Base-by-base conservation (phyloP, 202 grass and related monocot species). In the Dendrocalamus latiflorus region DNA sequence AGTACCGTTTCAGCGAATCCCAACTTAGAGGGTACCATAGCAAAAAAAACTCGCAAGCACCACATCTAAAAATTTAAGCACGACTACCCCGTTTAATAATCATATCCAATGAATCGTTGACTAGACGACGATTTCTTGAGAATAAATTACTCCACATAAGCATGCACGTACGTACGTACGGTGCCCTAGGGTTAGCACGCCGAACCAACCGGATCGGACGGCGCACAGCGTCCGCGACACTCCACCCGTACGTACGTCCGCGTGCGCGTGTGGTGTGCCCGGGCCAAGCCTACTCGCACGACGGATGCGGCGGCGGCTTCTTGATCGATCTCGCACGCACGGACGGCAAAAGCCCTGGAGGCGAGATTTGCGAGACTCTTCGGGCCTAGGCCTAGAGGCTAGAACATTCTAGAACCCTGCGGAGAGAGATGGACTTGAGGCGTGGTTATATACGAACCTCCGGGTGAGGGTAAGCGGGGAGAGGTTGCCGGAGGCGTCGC, bases 391-490 rank as follows among this genome's bases (percentile, higher is more conserved):
- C 10, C 4, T 30, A 61, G 12, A 28, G 24, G 25, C 25, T 30
- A 62, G 25, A 61, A 41, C 64, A 42, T 67, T 67, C 64, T 41
- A 39, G 36, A 67, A 41, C 17, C 36, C 36, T 21, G n/a, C n/a
- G n/a, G n/a, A n/a, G n/a, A n/a, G n/a, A 21, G 25, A 14, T 8
- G 0, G 69, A 8, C n/a, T n/a, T n/a, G n/a, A n/a, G n/a, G 14
- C 18, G 21, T 3, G 24, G n/a, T n/a, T n/a, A n/a, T n/a, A n/a
- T n/a, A n/a, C 11, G 4, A 18, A 93, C 94, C 94, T 94, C 16
- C 94, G 83, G 42, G 87, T 85, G 74, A 97, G 82, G 80, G 62
- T 4, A 43, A 94, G 83, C 77, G 89, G 89, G 64, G 76, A 89
- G 85, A 97, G 83, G 81, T 79, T 60, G 17, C 94, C 91, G 26